Evolutionary conservation across 2,329 filamentous ascomycete genomes (phyloP), one percentile per base, ranked within the genome.

Genomic region (Ceratocystis cubensis): DNA sequence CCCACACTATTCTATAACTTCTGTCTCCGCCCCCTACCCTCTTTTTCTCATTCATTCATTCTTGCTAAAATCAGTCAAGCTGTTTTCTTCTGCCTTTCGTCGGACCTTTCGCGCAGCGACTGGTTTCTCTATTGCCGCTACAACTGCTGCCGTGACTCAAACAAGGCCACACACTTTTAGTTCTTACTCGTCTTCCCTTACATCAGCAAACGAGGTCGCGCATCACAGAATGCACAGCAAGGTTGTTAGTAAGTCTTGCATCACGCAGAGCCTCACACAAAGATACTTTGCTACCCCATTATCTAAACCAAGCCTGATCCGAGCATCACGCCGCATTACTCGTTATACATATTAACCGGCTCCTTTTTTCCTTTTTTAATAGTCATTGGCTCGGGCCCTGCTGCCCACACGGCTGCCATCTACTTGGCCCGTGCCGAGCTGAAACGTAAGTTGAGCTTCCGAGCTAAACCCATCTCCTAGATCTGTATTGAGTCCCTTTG

Each of bases 381-480:
- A 86, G 83, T 91, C 74, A 88, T 90, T 78, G 92, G 94, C 80
- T 99, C 94, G 69, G 94, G 94, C 80, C 94, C 94, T 70, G 94
- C 92, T 72, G 94, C 92, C 78, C 94, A 99, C 80, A 99, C 94
- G 61, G 94, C 94, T 69, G 94, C 94, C 76, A 86, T 99, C 75
- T 99, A 99, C 79, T 87, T 96, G 73, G 88, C 92, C 61, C 88
- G 94, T 75, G 94, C 94, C 69, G 93, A 99, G 76, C 79, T 99
- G 75, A 89, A 95, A 78, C 94, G 83, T 86, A 74, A 75, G 82
- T 5, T 76, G 33, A 25, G 17, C 20, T 22, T 22, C 10, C n/a
- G 5, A 59, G 15, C 28, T 48, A 41, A 30, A 8, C 30, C 61
- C 53, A n/a, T 28, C 30, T 57, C 20, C 15, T 10, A 10, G 3